These are phyloP conservation scores for Curvularia spicifera DNA, from an alignment of 2,329 filamentous ascomycete species.

Conservation along the genomic window DNA sequence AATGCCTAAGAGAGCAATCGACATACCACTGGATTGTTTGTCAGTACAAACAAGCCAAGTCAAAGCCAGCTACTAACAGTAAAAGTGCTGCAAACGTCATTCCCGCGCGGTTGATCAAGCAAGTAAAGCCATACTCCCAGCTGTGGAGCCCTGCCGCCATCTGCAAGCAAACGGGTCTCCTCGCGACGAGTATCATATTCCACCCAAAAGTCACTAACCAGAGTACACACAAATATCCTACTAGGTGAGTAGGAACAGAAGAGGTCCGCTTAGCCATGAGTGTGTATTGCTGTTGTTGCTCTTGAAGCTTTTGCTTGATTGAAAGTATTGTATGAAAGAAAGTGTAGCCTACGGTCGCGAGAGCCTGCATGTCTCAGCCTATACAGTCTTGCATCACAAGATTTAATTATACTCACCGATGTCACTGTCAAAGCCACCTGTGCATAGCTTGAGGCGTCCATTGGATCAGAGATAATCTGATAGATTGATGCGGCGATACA, in stretches of 20 bases:
- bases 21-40: constrained; percentile 34
- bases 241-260: constrained; percentile 44
- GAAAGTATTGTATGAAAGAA: constrained; percentile 46
- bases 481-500: constrained; percentile 39
- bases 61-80: constrained; percentile 33
- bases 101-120: constrained; percentile 37
- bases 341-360: constrained; percentile 44
- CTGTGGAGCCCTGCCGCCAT: constrained; percentile 25
- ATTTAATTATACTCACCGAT: constrained; percentile 34
- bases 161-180: constrained; percentile 44
- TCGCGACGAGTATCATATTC: constrained; percentile 49
- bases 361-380: constrained; percentile 31
- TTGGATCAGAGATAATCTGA: constrained; percentile 36
- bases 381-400: neutral
- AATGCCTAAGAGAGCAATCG: constrained; percentile 42
- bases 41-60: constrained; percentile 3
- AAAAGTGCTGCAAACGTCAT: constrained; percentile 43
- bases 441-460: constrained; percentile 38
- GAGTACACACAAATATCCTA: constrained; percentile 40
- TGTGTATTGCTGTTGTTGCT: constrained; percentile 30
- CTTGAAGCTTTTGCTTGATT: constrained; percentile 41
- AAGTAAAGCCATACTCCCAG: constrained; percentile 47
- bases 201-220: constrained; percentile 50
- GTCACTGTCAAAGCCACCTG: constrained; percentile 42
- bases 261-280: constrained; percentile 38